Conservation (phyloP, 108 stramenopile species). For the Nannochloropsis oceanica region DNA sequence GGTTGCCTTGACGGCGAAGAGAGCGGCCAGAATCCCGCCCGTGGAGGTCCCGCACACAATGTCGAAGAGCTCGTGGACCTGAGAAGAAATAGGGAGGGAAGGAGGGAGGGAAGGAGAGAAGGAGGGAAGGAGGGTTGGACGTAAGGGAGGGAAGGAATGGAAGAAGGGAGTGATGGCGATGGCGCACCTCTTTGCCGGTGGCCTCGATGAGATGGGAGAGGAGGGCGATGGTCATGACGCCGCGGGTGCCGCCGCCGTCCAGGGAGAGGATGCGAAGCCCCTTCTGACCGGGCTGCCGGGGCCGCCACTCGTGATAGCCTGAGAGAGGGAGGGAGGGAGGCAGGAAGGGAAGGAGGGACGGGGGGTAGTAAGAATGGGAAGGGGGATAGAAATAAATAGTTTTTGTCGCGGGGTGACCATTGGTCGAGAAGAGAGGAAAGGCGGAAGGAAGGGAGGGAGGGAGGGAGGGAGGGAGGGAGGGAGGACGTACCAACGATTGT, state of each 20-base stretch:
- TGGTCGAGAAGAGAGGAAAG: too few species aligned
- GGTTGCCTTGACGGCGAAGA: not conserved
- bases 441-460: too few species aligned
- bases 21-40: conserved; percentile 36
- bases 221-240: conserved; percentile 23
- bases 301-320: conserved; percentile 10
- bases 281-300: conserved; percentile 19
- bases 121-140: not conserved
- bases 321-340: not conserved
- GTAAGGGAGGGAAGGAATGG: not conserved
- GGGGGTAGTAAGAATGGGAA: not conserved
- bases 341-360: not conserved
- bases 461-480: too few species aligned
- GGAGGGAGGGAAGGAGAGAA: too few species aligned
- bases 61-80: conserved; percentile 37
- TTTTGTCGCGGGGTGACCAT: not conserved
- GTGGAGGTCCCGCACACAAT: conserved; percentile 37
- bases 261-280: conserved; percentile 36
- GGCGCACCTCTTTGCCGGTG: conserved; percentile 10
- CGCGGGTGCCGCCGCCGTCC: conserved; percentile 39
- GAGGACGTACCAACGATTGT: not conserved
- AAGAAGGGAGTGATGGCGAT: not conserved
- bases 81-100: too few species aligned
- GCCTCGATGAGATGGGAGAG: conserved; percentile 18
- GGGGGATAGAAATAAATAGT: not conserved